Conservation (phyloP, 2,329 filamentous ascomycete species). For the Verticillium tricorpus region DNA sequence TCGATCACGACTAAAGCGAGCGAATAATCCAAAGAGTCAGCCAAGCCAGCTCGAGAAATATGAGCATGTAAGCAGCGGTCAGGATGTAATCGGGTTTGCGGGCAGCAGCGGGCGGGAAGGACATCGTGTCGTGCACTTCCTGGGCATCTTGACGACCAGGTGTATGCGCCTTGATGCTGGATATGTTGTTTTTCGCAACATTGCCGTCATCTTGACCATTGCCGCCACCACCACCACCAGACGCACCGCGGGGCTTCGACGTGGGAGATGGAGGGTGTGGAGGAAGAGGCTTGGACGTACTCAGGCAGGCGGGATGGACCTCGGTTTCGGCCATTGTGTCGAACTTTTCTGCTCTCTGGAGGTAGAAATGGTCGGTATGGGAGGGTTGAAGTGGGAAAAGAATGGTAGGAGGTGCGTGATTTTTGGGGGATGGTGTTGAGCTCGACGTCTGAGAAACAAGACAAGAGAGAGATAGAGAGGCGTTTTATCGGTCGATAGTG, state of each 20-base stretch:
- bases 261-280: conserved; percentile 19
- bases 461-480: background rate
- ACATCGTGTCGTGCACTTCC: background rate
- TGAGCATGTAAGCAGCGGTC: conserved; percentile 37
- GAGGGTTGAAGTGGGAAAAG: background rate
- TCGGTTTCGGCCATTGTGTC: conserved; percentile 49
- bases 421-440: conserved; percentile 22
- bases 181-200: background rate
- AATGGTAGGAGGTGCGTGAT: conserved; percentile 22
- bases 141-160: background rate
- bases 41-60: conserved; percentile 55
- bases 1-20: conserved; percentile 84
- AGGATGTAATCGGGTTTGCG: conserved; percentile 16
- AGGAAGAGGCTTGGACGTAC: conserved; percentile 41
- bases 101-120: conserved; percentile 11
- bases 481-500: conserved; percentile 3
- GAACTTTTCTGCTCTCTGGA: background rate
- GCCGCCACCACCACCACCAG: conserved; percentile 1
- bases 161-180: background rate
- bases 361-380: background rate
- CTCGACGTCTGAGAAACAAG: conserved; percentile 12
- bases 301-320: conserved; percentile 46
- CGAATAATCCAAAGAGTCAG: conserved; percentile 53
- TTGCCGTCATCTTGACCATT: background rate
- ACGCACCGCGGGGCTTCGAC: conserved; percentile 9